These are phyloP conservation scores for Corymbia calophylla DNA, from an alignment of 441 rosid species.

Conservation along the genomic window DNA sequence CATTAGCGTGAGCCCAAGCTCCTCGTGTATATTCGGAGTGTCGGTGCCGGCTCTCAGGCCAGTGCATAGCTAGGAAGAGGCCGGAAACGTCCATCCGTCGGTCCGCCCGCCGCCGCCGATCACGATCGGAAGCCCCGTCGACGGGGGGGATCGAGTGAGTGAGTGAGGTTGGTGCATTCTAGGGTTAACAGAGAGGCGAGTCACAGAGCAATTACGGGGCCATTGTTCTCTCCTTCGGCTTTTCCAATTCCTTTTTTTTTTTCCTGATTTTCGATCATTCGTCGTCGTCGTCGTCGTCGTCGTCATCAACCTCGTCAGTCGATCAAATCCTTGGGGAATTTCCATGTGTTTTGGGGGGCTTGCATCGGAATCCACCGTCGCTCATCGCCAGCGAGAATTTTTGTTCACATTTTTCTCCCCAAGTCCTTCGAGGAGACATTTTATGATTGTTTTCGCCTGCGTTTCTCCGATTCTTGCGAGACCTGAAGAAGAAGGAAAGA, in stretches of 20 bases:
- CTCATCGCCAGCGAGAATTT: neutral
- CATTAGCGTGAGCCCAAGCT: neutral
- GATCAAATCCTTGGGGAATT: neutral
- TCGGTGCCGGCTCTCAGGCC: constrained; percentile 53
- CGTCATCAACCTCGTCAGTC: neutral
- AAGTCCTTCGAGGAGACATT: neutral
- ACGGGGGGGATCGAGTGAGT: neutral
- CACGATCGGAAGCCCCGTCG: neutral
- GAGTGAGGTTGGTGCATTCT: neutral
- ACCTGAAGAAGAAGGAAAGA: neutral
- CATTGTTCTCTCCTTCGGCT: neutral
- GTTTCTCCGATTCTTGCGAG: neutral
- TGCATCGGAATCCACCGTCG: neutral
- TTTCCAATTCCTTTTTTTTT: neutral
- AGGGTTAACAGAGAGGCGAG: neutral
- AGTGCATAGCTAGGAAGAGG: constrained; percentile 32
- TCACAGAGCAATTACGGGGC: neutral
- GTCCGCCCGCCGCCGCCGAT: too few species aligned
- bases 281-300: neutral
- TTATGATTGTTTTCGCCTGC: neutral
- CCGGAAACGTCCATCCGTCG: neutral
- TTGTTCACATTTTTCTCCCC: neutral
- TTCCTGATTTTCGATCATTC: neutral
- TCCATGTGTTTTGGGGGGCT: neutral
- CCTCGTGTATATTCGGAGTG: constrained; percentile 45